phyloP scores from a whole-genome alignment of 768 basidiomycete species.

The Trametes meyenii region DNA sequence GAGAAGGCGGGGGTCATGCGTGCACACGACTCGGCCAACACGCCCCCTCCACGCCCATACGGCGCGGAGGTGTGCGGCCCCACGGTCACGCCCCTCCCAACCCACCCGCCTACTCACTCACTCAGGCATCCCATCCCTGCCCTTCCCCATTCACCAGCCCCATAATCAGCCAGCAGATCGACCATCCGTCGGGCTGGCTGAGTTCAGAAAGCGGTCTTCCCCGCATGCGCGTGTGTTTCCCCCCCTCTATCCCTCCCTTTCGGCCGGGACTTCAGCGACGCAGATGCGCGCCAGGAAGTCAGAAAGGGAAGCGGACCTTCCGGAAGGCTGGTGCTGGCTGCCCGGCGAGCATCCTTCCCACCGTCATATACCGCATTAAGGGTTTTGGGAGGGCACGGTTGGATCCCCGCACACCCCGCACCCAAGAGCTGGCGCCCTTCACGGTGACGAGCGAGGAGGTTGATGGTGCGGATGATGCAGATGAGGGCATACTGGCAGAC shows the following conservation, averaged over 20 bases:
- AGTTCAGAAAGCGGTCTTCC: neutral
- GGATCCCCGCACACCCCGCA: neutral
- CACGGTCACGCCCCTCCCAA: slow-evolving; percentile 8
- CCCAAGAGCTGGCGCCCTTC: slow-evolving; percentile 2
- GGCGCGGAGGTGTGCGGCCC: neutral
- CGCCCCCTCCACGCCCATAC: neutral
- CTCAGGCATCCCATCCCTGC: too few species aligned
- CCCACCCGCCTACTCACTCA: too few species aligned
- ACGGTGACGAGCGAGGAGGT: slow-evolving; percentile 4
- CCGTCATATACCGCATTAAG: slow-evolving; percentile 5
- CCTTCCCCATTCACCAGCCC: neutral
- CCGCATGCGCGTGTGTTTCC: too few species aligned
- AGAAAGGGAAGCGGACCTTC: neutral
- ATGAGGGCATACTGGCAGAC: neutral
- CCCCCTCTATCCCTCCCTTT: neutral
- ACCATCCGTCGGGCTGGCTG: neutral
- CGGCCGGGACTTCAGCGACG: slow-evolving; percentile 9
- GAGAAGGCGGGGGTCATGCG: neutral
- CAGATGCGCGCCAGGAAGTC: neutral
- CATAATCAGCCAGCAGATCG: too few species aligned
- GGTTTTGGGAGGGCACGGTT: neutral
- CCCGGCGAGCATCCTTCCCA: slow-evolving; percentile 1
- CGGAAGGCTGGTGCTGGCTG: neutral
- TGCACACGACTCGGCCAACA: neutral
- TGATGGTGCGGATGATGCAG: neutral